Base-by-base conservation (phyloP, 768 basidiomycete genomes). In the Auricularia sp. region DNA sequence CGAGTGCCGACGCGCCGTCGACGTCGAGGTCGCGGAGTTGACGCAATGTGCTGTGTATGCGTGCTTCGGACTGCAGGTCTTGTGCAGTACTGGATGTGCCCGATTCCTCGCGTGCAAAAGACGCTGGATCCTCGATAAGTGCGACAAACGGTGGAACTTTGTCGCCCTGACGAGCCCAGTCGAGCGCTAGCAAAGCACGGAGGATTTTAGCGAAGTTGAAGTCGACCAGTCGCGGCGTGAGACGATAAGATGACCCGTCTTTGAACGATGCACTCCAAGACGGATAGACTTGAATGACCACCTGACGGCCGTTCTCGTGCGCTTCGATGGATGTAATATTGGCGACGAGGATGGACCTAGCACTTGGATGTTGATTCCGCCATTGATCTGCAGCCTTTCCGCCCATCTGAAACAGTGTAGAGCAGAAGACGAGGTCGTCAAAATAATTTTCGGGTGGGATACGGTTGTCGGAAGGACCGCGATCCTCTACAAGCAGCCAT, bases 151-250 rank as follows among this genome's bases (percentile, higher is more conserved):
- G 80, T 4, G 66, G 66, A 6, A 51, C 36, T 5, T 4, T n/a
- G 24, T 18, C 21, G 56, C 33, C 58, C 51, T 66, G 36, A 45
- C 33, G 64, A 63, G 6, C 67, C 65, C 16, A 62, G 68, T 83
- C 82, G 37, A 77, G 70, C 69, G 81, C 80, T 35, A 83, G 75
- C 7, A 83, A 72, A 14, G 78, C 77, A 3, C 78, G 75, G 33
- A 83, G 70, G 59, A 78, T 65, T 68, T 82, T 82, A 8, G 75
- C 77, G n/a, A 79, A 77, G 63, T 82, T 83, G 68, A 82, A 83
- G 66, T 83, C 82, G 16, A 83, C 77, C n/a, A 82, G 71, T 33
- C 82, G 80, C 3, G 79, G 77, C 0, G 81, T 82, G 11, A 83
- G 76, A 3, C 81, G 78, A 65, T 80, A 83, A 8, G 70, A 68